phyloP scores from a whole-genome alignment of 2,329 filamentous ascomycete genomes.

The Pestalotiopsis sp. region DNA sequence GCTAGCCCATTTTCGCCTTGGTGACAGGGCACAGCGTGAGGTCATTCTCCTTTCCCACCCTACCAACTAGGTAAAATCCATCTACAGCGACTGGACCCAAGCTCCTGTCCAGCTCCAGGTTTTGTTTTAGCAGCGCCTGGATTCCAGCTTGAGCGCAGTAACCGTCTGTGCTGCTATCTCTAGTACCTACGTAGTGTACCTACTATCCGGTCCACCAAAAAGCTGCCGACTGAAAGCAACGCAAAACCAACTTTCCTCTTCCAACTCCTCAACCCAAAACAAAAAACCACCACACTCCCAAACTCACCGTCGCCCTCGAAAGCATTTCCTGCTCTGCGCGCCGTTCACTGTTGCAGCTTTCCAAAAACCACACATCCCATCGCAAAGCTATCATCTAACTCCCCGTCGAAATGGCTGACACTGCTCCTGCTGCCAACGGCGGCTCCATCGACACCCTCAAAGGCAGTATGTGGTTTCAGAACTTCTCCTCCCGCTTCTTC shows the following conservation, averaged over 20 bases:
- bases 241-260: background rate
- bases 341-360: background rate
- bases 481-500: slow-evolving; percentile 11
- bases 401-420: slow-evolving; percentile 42
- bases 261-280: background rate
- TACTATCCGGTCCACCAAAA: background rate
- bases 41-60: slow-evolving; percentile 10
- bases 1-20: background rate
- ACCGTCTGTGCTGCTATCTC: background rate
- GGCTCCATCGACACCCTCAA: slow-evolving; percentile 49
- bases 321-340: background rate
- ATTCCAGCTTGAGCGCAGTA: background rate
- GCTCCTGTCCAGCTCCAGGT: background rate
- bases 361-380: background rate
- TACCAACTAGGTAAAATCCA: background rate
- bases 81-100: background rate
- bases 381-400: slow-evolving; percentile 5
- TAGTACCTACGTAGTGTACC: background rate
- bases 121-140: background rate
- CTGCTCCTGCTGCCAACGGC: slow-evolving; percentile 47
- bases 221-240: background rate
- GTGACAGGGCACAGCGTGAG: slow-evolving; percentile 10
- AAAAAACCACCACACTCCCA: background rate
- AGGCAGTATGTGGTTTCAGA: slow-evolving; percentile 46
- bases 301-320: background rate